These are phyloP conservation scores for Xylaria intraflava DNA, from an alignment of 495 filamentous ascomycete genomes.

Conservation along the genomic window DNA sequence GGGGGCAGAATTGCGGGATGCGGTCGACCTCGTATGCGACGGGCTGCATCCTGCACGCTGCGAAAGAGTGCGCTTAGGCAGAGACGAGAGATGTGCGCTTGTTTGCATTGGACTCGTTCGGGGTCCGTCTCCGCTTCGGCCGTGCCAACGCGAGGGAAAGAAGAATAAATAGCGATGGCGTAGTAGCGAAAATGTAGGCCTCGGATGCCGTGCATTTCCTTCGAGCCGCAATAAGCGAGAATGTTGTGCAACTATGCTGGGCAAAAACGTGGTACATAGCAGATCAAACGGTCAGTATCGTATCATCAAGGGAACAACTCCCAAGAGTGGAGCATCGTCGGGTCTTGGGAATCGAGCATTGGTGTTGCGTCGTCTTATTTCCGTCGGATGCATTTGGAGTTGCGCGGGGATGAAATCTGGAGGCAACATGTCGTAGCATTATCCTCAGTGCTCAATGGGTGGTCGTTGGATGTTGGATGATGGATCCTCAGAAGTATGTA, in stretches of 20 bases:
- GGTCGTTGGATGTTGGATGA: no score
- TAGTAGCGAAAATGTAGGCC: neutral
- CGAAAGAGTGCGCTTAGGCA: neutral
- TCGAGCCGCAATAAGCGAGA: constrained; percentile 13
- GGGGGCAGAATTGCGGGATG: neutral
- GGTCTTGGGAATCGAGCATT: neutral
- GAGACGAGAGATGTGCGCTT: neutral
- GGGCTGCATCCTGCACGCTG: constrained; percentile 2
- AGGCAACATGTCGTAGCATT: neutral
- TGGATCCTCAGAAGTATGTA: no score
- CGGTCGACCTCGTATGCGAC: constrained; percentile 1
- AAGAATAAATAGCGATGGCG: neutral
- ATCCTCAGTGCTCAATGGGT: no score
- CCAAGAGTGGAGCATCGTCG: neutral
- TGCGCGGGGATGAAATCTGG: no score
- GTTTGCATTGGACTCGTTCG: neutral
- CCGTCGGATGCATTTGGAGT: no score
- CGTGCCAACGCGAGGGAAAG: neutral
- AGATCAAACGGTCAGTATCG: neutral
- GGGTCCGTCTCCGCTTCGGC: constrained; percentile 1
- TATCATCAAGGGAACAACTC: neutral
- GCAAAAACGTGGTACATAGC: constrained; percentile 9
- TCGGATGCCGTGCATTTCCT: constrained; percentile 9
- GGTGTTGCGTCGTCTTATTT: neutral
- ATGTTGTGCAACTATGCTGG: constrained; percentile 7